A percentile compares a stretch with the other conserved stretches of the same genome.
These are phyloP conservation scores for Coemansia sp. DNA, from an alignment of 192 early-diverging fungal genomes.

Conservation along the genomic window DNA sequence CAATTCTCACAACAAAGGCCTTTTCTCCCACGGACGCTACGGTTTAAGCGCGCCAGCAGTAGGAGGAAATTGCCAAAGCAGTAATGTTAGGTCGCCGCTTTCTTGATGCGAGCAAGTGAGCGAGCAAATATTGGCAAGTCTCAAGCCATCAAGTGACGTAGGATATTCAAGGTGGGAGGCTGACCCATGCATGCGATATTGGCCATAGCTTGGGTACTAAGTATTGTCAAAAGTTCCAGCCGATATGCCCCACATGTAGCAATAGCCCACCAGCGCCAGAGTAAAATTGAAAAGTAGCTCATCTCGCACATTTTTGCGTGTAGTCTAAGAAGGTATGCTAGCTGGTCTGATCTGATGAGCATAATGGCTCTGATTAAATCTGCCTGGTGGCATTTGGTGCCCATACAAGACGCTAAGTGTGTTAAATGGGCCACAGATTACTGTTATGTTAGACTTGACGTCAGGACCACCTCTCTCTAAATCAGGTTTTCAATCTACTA, in stretches of 20 bases:
- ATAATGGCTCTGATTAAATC: neutral
- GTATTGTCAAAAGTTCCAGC: too few species aligned
- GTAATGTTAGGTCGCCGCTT: neutral
- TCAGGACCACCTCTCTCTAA: neutral
- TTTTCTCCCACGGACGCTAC: neutral
- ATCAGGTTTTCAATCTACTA: neutral
- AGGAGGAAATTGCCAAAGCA: neutral
- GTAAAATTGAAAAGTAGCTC: too few species aligned
- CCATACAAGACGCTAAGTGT: neutral
- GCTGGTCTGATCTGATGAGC: neutral
- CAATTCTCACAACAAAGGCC: neutral
- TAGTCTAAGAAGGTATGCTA: too few species aligned
- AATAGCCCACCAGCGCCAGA: too few species aligned
- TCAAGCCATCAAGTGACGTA: neutral
- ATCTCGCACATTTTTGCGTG: too few species aligned
- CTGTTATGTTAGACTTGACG: neutral
- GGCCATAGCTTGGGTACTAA: too few species aligned
- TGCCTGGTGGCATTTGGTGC: neutral
- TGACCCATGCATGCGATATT: too few species aligned
- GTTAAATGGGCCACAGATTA: neutral
- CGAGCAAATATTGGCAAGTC: neutral
- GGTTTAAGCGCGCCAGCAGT: neutral
- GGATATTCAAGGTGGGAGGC: neutral
- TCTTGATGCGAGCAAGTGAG: neutral
- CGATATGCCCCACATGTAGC: too few species aligned